Evolutionary conservation across 495 filamentous ascomycete species (phyloP), one percentile per base, ranked within the genome.

Genomic region (Parathielavia hyrcaniae): DNA sequence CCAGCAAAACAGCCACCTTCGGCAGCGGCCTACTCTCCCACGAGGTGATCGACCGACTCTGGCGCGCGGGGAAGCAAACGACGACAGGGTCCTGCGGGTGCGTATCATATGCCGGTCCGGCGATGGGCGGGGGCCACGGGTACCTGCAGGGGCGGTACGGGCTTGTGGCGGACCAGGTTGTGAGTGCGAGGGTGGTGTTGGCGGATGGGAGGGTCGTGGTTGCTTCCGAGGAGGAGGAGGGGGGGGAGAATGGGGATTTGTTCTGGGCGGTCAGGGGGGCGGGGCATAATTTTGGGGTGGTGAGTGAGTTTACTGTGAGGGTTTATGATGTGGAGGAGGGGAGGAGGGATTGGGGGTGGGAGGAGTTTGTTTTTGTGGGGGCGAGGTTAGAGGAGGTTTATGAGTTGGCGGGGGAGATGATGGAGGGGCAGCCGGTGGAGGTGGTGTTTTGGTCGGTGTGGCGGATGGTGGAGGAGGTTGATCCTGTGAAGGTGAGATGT

Each of bases 241-340:
- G 71, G 0, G 58, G 74, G n/a, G 40, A 67, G 9, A 66, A 71
- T 38, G 61, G 71, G 5, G 76, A 83, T 35, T 71, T 84, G 52
- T 82, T 73, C 63, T 83, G 81, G 80, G 82, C 67, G 6, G 60
- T 86, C 41, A 68, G 71, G 20, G 83, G 83, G 2, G 83, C 81
- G 8, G 82, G 83, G 0, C 79, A 83, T 58, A 85, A 85, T 62
- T 85, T 84, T 58, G 83, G 82, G 35, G 79, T 85, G 57, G 77
- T 86, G 8, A 77, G 67, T 11, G 76, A 74, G 20, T 58, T 79
- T 16, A 74, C 72, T 22, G 64, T 61, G 17, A 76, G 74, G 60
- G 65, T 81, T n/a, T 79, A 79, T 58, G 76, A 80, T 38, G 53
- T 67, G 7, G 74, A 76, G 32, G 50, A 63, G 19, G 52, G 20